These are phyloP conservation scores for Metschnikowia cerradonensis DNA, from an alignment of 805 yeast genomes.

Conservation along the genomic window DNA sequence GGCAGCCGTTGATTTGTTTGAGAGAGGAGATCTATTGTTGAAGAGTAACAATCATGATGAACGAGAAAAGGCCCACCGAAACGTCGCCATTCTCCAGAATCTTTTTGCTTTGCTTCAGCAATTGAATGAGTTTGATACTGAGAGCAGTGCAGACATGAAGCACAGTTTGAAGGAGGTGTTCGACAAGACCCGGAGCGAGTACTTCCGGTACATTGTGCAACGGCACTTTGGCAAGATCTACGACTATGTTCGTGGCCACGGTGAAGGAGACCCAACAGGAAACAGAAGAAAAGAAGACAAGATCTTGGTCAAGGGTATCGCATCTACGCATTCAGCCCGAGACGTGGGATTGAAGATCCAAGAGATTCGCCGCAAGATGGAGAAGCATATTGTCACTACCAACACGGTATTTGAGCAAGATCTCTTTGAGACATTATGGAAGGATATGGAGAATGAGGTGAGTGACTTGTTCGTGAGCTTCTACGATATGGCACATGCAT, in stretches of 20 bases:
- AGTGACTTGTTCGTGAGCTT: constrained; percentile 53
- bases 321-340: constrained; percentile 51
- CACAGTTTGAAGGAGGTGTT: constrained; percentile 25
- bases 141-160: constrained; percentile 23
- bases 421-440: constrained; percentile 63
- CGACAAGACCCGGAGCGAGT: constrained; percentile 25
- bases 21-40: constrained; percentile 41
- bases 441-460: constrained; percentile 61
- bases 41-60: constrained; percentile 43
- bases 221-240: constrained; percentile 64
- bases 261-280: constrained; percentile 43
- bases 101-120: constrained; percentile 34
- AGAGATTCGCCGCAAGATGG: constrained; percentile 53
- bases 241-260: constrained; percentile 63
- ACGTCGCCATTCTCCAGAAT: constrained; percentile 39
- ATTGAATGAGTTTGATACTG: constrained; percentile 23
- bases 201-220: constrained; percentile 31
- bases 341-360: constrained; percentile 55
- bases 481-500: constrained; percentile 46
- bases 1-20: constrained; percentile 32
- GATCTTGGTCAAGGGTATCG: constrained; percentile 53
- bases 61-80: constrained; percentile 38
- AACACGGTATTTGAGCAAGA: constrained; percentile 46
- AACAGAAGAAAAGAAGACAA: constrained; percentile 62
- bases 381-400: constrained; percentile 47